These are phyloP conservation scores for Bertia moriformis DNA, from an alignment of 2,329 filamentous ascomycete genomes.

Conservation along the genomic window DNA sequence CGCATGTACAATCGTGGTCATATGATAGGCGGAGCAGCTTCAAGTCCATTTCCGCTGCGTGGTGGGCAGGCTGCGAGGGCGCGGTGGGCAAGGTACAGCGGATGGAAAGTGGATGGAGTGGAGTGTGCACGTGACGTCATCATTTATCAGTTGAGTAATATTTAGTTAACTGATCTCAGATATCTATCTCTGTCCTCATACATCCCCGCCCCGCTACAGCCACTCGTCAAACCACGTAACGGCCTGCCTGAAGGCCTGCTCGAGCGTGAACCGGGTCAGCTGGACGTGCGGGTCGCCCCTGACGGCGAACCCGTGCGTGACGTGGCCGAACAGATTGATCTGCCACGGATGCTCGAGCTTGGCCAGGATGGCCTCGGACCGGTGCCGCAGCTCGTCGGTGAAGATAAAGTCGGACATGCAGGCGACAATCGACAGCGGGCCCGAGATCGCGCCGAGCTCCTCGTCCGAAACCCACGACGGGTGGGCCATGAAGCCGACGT, in stretches of 20 bases:
- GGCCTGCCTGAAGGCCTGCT: background rate
- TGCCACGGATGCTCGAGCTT: conserved; percentile 2
- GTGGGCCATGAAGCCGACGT: background rate
- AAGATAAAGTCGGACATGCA: background rate
- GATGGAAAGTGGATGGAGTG: no score
- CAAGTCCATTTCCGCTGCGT: no score
- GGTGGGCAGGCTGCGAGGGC: no score
- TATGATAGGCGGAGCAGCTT: no score
- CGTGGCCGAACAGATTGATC: background rate
- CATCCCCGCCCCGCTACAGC: no score
- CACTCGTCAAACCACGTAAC: background rate
- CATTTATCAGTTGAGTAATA: no score
- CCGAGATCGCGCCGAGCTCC: background rate
- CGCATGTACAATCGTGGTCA: no score
- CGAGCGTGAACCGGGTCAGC: no score
- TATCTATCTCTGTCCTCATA: no score
- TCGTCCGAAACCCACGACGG: background rate
- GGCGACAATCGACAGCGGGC: background rate
- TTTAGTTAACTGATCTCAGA: background rate
- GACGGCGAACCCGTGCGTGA: background rate
- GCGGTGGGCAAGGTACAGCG: no score
- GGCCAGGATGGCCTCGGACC: background rate
- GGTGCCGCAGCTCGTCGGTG: background rate
- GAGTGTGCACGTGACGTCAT: no score
- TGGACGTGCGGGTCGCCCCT: background rate